Percentiles rank a stretch among this genome's conserved stretches.
These are phyloP conservation scores for Ustilago lituana DNA, from an alignment of 1,284 basidiomycete species.

Conservation along the genomic window DNA sequence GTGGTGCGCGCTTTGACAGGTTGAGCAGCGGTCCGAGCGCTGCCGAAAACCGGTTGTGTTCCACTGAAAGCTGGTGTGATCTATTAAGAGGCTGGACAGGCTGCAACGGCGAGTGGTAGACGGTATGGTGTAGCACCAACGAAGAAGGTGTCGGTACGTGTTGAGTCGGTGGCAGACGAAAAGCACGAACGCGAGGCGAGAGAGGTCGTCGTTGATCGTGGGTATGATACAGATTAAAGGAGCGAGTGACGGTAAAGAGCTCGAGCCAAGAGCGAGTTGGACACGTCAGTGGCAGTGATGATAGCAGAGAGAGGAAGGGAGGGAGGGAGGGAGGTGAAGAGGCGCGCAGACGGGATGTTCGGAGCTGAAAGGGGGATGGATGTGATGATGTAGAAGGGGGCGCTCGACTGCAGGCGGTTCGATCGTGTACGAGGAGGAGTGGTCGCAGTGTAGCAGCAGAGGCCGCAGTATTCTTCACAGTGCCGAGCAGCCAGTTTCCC, in stretches of 20 bases:
- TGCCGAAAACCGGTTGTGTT: neutral
- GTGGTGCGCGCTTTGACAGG: constrained; percentile 2
- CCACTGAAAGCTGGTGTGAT: too few species aligned
- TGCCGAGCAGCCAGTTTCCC: too few species aligned
- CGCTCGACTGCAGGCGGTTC: neutral
- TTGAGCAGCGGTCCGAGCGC: constrained; percentile 10
- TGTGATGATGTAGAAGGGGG: constrained; percentile 4
- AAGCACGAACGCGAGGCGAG: too few species aligned
- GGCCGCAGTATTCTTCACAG: neutral
- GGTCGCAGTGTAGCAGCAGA: neutral
- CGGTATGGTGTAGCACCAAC: too few species aligned
- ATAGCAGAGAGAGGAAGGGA: neutral
- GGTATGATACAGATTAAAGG: constrained; percentile 4
- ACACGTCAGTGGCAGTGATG: constrained; percentile 2
- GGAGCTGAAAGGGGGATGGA: neutral
- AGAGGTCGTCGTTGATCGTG: constrained; percentile 2
- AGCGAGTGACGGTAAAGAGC: constrained; percentile 2
- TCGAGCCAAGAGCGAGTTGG: neutral
- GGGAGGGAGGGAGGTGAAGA: constrained; percentile 4
- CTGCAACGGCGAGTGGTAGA: too few species aligned
- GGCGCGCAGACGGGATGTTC: too few species aligned
- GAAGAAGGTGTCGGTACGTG: too few species aligned
- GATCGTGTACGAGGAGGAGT: constrained; percentile 2
- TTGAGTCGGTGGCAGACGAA: too few species aligned
- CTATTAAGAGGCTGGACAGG: too few species aligned